Base-by-base conservation (phyloP, 768 basidiomycete species). In the Chiua virens region DNA sequence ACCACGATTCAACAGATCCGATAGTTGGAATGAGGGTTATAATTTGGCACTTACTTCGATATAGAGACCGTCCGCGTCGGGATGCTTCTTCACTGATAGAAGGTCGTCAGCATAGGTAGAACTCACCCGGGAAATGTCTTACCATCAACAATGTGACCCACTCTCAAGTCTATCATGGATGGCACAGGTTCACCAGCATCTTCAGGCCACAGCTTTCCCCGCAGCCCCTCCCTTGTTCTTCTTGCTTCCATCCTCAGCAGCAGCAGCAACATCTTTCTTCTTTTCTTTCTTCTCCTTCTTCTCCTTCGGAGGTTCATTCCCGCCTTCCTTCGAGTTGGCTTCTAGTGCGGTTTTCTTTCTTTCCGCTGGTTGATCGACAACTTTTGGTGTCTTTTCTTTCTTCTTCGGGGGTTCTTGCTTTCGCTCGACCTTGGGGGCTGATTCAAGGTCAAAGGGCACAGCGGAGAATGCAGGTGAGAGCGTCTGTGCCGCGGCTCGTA, bases 21-120 rank as follows among this genome's bases (percentile, higher is more conserved):
- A 15, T 11, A 35, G 15, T 17, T 17, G 7, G 25, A 21, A 45
- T 35, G 14, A 10, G 8, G 40, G 17, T 47, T 15, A 27, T 32
- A 30, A 42, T 25, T 23, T 35, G 46, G 37, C 11, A 52, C 75
- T 32, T 64, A 85, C 89, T 80, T 98, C 96, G 54, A 98, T 82
- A 65, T 98, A 99, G n/a, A 99, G 79, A 44, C 92, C 85, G 63
- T 98, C 97, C 3, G 97, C 97, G 64, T 99, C 97, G 15, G 97
- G 96, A 66, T 99, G 97, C 62, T 90, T 92, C 72, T 84, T 85
- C 61, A 98, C 96, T 96, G 63, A 57, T 49, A 23, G 49, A 20
- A 41, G 25, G 9, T 34, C 15, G 30, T 65, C 30, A 56, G 56
- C 41, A 9, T 21, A 28, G n/a, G 27, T 23, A 22, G 21, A 14